Conservation (phyloP, 83 land plant species). For the Picea abies region DNA sequence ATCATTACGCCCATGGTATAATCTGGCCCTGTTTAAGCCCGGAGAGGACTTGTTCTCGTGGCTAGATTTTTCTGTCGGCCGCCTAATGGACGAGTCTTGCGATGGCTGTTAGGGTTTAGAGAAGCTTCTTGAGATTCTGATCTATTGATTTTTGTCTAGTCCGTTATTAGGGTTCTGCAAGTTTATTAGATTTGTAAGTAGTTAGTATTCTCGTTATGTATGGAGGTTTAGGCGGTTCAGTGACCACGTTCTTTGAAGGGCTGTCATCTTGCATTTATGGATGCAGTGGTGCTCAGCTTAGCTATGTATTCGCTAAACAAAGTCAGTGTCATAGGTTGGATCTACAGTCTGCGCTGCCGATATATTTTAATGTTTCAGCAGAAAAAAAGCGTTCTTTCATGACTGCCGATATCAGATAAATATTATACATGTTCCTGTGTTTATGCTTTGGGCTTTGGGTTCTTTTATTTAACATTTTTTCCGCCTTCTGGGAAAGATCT, state of each 20-base stretch:
- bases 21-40: neutral
- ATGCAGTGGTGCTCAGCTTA: neutral
- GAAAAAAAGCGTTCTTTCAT: too few species aligned
- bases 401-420: too few species aligned
- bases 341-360: conserved; percentile 11
- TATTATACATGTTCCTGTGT: too few species aligned
- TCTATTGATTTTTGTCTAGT: neutral
- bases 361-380: conserved; percentile 10
- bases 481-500: too few species aligned
- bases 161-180: neutral
- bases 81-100: neutral
- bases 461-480: too few species aligned
- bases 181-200: neutral
- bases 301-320: neutral
- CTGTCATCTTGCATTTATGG: conserved; percentile 10
- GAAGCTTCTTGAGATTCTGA: neutral
- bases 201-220: neutral
- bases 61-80: neutral
- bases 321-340: conserved; percentile 10
- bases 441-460: too few species aligned
- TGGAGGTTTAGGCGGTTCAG: neutral
- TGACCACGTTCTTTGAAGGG: too few species aligned
- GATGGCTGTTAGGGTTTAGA: neutral
- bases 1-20: too few species aligned
- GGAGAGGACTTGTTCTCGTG: neutral